Base-by-base conservation (phyloP, 2,329 filamentous ascomycete genomes). In the Nemania serpens region DNA sequence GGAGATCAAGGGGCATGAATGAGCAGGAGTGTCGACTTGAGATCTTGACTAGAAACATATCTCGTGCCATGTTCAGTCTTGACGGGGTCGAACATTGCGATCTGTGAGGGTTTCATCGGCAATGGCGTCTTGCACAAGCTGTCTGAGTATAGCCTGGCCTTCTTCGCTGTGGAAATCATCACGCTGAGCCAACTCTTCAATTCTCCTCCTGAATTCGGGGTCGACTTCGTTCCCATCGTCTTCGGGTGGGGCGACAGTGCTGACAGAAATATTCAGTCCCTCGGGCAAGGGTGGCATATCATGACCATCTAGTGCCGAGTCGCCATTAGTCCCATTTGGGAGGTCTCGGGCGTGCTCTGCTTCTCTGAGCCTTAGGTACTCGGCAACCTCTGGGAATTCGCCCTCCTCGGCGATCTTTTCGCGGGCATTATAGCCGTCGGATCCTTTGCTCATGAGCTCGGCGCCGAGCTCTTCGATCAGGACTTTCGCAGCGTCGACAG, bases 171-270 rank as follows among this genome's bases (percentile, higher is more conserved):
- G 82, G 70, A 97, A 96, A 71, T 98, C 93, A 22, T 90, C 88
- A 42, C 92, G 83, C 37, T 88, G 84, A 2, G 95, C 93, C 61
- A 99, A 78, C 75, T 97, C 90, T 71, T 98, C 93, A 71, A 99
- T 98, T 55, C 91, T 84, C 67, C 89, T 82, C 71, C 89, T 87
- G 67, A 99, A 91, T 67, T 93, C 93, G 1, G 91, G 87, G 72
- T 98, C 93, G 9, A 89, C 85, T 59, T 88, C 86, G 41, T 81
- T 82, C 1, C 80, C 82, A 6, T 85, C 84, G 12, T 85, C 86
- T 46, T 85, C 80, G 0, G 75, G 80, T 68, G 89, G 84, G 5
- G 84, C 81, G 81, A 95, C 88, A 2, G 90, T 90, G 48, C 90
- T 90, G 59, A 98, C 76, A 34, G 90, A 91, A 62, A 99, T 82